Base-by-base conservation (phyloP, 139 green algal genomes). In the Klebsormidium nitens region DNA sequence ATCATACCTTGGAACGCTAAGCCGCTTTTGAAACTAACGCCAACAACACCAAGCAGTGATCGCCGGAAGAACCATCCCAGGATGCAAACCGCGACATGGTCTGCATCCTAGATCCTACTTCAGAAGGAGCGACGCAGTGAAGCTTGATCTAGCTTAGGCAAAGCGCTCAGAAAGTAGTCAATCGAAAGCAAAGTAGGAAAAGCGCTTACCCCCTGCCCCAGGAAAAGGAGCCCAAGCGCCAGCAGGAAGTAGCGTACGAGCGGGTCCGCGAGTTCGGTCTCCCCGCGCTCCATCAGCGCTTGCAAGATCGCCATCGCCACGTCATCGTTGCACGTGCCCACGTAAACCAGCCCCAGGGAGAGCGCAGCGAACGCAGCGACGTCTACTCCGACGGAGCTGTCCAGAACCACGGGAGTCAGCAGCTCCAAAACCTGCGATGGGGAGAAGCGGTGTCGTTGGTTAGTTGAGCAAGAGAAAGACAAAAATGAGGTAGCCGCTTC, bases 171-270 rank as follows among this genome's bases (percentile, higher is more conserved):
- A 52, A 52, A 52, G 14, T 17, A 28, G 44, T 28, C 17, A 52
- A 52, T 52, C 17, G 44, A 52, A 14, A 52, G 44, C 14, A 52
- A 52, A 17, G 17, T 17, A 52, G 44, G 14, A 52, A 52, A 52
- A 52, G 44, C 44, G 44, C 66, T 28, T 49, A 72, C 67, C 66
- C 95, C 86, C 57, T 88, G 84, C 40, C 90, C 86, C 59, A 98
- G 82, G 82, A 98, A 98, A 29, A 98, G 84, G 59, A 98, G 87
- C 19, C 90, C 94, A 46, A 99, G 86, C 1, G 84, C 88, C 19
- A 98, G 79, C 63, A 76, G 84, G 71, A 98, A 67, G 46, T 91
- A 83, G 77, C 87, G 89, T 49, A 85, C 91, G 49, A 83, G 86
- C 1, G 88, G 84, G 57, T 89, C 59, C 35, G 48, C 67, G 40